Evolutionary conservation across 331 rosid genomes (phyloP).

Genomic region (Arachis monticola): DNA sequence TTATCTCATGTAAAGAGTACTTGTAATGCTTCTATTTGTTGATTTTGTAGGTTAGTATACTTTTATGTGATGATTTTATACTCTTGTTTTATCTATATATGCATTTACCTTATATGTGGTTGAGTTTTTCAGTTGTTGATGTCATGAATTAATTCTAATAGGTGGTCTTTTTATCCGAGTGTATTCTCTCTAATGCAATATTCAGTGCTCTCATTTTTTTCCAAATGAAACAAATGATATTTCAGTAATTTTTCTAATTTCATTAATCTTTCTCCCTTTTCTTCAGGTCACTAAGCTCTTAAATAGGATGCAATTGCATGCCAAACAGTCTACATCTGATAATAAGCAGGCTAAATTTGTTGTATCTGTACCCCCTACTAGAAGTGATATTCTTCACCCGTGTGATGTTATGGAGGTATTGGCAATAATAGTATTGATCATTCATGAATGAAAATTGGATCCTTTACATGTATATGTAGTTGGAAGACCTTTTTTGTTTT

Average conservation of each 20-base stretch:
- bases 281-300: slow-evolving; percentile 76
- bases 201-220: slow-evolving; percentile 21
- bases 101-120: slow-evolving; percentile 12
- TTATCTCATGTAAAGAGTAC: background rate
- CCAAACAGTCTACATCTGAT: slow-evolving; percentile 54
- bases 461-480: slow-evolving; percentile 28
- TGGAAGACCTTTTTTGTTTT: slow-evolving; percentile 24
- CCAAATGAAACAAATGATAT: slow-evolving; percentile 8
- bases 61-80: background rate
- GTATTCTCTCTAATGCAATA: slow-evolving; percentile 14
- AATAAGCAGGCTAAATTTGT: slow-evolving; percentile 44
- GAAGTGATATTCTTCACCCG: slow-evolving; percentile 96
- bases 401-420: slow-evolving; percentile 98
- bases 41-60: background rate
- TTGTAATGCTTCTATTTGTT: slow-evolving; percentile 8
- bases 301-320: slow-evolving; percentile 85
- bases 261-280: slow-evolving; percentile 12
- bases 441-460: slow-evolving; percentile 1
- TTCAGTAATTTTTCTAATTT: slow-evolving; percentile 25
- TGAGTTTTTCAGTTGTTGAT: slow-evolving; percentile 25
- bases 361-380: slow-evolving; percentile 86
- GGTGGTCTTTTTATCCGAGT: background rate
- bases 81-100: slow-evolving; percentile 12
- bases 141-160: slow-evolving; percentile 10
- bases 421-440: slow-evolving; percentile 8